These are phyloP conservation scores for Botryotinia convoluta DNA, from an alignment of 2,329 filamentous ascomycete genomes.

Conservation along the genomic window DNA sequence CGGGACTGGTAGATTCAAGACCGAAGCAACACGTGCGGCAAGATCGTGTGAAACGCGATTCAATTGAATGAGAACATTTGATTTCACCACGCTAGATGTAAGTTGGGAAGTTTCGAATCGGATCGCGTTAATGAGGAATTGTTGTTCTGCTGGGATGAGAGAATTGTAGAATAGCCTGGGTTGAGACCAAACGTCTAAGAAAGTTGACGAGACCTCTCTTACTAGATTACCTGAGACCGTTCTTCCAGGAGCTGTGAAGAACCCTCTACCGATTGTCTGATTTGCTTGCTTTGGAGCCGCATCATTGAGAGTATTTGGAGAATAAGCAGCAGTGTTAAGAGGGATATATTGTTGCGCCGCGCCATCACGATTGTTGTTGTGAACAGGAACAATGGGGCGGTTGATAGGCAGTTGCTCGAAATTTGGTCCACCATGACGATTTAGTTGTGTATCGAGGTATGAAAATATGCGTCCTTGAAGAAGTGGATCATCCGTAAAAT, in stretches of 20 bases:
- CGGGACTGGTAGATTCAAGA: constrained; percentile 58
- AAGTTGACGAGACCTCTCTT: constrained; percentile 59
- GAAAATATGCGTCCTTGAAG: constrained; percentile 67
- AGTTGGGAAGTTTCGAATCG: constrained; percentile 67
- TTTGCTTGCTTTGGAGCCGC: constrained; percentile 65
- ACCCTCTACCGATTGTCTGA: constrained; percentile 61
- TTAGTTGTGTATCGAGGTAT: constrained; percentile 61
- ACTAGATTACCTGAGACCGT: constrained; percentile 51
- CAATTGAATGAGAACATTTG: constrained; percentile 65
- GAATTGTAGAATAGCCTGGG: constrained; percentile 74
- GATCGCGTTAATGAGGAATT: constrained; percentile 70
- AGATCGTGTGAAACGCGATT: constrained; percentile 68
- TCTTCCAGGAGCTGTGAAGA: constrained; percentile 65
- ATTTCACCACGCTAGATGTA: constrained; percentile 54
- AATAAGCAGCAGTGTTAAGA: constrained; percentile 63
- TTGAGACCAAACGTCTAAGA: constrained; percentile 71
- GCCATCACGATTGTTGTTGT: constrained; percentile 69
- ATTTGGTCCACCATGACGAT: constrained; percentile 52
- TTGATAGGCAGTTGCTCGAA: constrained; percentile 55
- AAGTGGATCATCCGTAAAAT: constrained; percentile 66
- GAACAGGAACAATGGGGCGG: constrained; percentile 23
- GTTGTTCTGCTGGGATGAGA: constrained; percentile 61
- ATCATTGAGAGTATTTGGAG: constrained; percentile 64
- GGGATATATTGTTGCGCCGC: constrained; percentile 68
- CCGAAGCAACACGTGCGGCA: constrained; percentile 60